Base-by-base conservation (phyloP, 768 basidiomycete genomes). In the Sporobolomyces roseus region DNA sequence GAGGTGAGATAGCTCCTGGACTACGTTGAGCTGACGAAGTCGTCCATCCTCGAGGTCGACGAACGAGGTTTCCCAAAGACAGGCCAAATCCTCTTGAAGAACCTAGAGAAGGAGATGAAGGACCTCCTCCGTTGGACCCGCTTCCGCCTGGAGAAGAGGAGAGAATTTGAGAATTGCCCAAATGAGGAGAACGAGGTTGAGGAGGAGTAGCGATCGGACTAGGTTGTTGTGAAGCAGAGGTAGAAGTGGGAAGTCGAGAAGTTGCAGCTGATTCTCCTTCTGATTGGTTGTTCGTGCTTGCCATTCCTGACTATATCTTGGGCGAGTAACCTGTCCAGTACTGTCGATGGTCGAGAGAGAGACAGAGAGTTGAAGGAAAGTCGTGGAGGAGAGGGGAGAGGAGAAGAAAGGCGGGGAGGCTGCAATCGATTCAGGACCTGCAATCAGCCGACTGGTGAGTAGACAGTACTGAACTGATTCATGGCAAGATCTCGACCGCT, bases 61-160 rank as follows among this genome's bases (percentile, higher is more conserved):
- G 61, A 21, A 59, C 54, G 56, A 73, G 65, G 64, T 66, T 69
- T 5, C 63, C 63, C 32, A 73, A 64, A 0, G 61, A 54, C 45
- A 69, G 56, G 7, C 71, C 67, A 49, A 73, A 73, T 13, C 71
- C 61, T 63, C 69, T 73, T 48, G 53, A 56, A 0, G 55, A 43
- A 9, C 33, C n/a, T 9, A 65, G n/a, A 17, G 45, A 51, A 33
- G 59, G 63, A 1, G 68, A 70, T n/a, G 59, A 59, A 14, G 55
- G 61, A 4, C 38, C 27, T 1, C 17, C 12, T 36, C 1, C 3
- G 8, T 21, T 51, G 53, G 27, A n/a, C 7, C 49, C 33, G 46
- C 51, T 36, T 0, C 23, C 0, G 13, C 36, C 23, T 16, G 63
- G 29, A 3, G 66, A 27, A 2, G 66, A 52, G 23, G 56, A 38